A percentile compares a stretch with the other conserved stretches of the same genome.
phyloP scores from a whole-genome alignment of 2,329 filamentous ascomycete species.

The Fusarium nematophilum region DNA sequence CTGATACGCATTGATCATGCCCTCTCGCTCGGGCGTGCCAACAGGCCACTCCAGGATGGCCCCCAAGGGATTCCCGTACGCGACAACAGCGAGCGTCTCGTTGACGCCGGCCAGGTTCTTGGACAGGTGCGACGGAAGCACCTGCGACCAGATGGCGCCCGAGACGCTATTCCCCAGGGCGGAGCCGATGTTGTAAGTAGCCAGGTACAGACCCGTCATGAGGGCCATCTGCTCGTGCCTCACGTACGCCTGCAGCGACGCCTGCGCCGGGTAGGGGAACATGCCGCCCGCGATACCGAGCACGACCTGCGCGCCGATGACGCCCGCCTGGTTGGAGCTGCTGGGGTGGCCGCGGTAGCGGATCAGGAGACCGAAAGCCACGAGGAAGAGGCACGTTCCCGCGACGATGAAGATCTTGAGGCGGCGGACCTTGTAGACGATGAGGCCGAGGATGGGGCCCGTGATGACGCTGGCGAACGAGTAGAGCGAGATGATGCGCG shows the following conservation, averaged over 20 bases:
- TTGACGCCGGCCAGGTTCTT: slow-evolving; percentile 51
- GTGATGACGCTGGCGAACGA: slow-evolving; percentile 66
- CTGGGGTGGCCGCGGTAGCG: slow-evolving; percentile 66
- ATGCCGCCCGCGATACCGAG: slow-evolving; percentile 73
- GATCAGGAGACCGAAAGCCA: slow-evolving; percentile 74
- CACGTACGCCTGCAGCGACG: slow-evolving; percentile 55
- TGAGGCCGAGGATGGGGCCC: slow-evolving; percentile 65
- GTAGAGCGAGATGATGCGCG: slow-evolving; percentile 70
- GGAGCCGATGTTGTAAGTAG: slow-evolving; percentile 71
- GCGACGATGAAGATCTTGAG: slow-evolving; percentile 73
- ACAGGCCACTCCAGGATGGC: slow-evolving; percentile 51
- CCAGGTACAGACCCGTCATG: slow-evolving; percentile 71
- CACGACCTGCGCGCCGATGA: slow-evolving; percentile 72
- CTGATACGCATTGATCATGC: slow-evolving; percentile 58
- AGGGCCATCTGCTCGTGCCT: slow-evolving; percentile 68
- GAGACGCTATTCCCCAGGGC: slow-evolving; percentile 70
- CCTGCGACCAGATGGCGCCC: slow-evolving; percentile 71
- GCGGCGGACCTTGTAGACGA: slow-evolving; percentile 67
- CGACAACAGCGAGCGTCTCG: slow-evolving; percentile 49
- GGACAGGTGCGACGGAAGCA: slow-evolving; percentile 60
- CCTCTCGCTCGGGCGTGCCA: slow-evolving; percentile 56
- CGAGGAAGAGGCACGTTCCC: slow-evolving; percentile 70
- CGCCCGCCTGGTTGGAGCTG: slow-evolving; percentile 59
- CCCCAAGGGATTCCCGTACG: slow-evolving; percentile 53
- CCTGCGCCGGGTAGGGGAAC: slow-evolving; percentile 65